Evolutionary conservation across 306 rosid species (phyloP), one percentile per base, ranked within the genome.

Genomic region (Rubus idaeus): DNA sequence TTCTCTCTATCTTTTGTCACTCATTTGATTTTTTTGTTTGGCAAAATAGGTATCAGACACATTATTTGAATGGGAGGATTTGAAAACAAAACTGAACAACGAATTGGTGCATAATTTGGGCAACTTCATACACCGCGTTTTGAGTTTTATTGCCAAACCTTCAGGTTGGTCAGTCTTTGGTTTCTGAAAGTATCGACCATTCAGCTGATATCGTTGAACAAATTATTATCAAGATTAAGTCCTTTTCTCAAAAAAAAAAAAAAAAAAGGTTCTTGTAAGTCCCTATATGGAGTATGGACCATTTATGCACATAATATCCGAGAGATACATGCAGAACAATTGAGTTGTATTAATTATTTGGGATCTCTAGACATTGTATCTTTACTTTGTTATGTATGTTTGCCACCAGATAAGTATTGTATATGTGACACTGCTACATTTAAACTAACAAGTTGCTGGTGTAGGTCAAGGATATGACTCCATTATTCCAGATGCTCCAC

Each of bases 101-200:
- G 99, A 95, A 85, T 83, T 95, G 84, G 87, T 95, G 87, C 92
- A 78, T 83, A 95, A 92, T 83, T 82, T 95, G 94, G 99, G 99
- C 83, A 95, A 95, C 83, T 95, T 88, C 73, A 84, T 92, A 69
- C 91, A 95, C 77, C 73, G 97, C 79, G 99, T 95, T 76, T 84
- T 95, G 88, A 92, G 97, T 84, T 95, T 95, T 84, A 78, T 95
- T 82, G 97, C 97, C 41, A 95, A 95, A 85, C 99, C 99, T 90
- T 75, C 83, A 95, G 98, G 98, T 95, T 75, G 75, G 96, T 87
- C 64, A 40, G 51, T 35, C 16, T 23, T 53, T 55, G 2, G 35
- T 30, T 26, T 75, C 78, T 63, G 58, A 35, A 62, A 13, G 68
- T 23, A 17, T 46, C 62, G 60, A 68, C n/a, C 37, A 39, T 68